phyloP scores from a whole-genome alignment of 2,329 filamentous ascomycete species.

The Albifimbria verrucaria region DNA sequence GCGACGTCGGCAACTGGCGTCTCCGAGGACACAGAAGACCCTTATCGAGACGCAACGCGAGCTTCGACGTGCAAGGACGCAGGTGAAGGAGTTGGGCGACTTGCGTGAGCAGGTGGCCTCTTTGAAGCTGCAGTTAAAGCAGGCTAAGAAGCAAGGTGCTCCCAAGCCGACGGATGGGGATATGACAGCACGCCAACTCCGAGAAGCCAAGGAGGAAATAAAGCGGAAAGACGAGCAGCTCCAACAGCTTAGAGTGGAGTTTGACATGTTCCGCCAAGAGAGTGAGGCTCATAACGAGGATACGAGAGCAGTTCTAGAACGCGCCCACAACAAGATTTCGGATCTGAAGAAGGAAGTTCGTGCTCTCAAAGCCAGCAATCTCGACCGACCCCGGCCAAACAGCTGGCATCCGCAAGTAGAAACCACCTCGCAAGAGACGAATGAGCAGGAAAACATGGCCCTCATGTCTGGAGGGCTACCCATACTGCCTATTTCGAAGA shows the following conservation, averaged over 20 bases:
- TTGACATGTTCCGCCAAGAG: conserved; percentile 51
- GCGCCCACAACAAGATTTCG: conserved; percentile 54
- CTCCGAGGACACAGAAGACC: conserved; percentile 48
- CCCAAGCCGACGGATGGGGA: conserved; percentile 29
- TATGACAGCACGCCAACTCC: conserved; percentile 39
- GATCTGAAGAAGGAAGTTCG: conserved; percentile 53
- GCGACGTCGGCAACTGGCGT: conserved; percentile 34
- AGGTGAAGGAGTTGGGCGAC: conserved; percentile 48
- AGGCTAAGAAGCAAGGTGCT: conserved; percentile 40
- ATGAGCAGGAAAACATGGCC: background rate
- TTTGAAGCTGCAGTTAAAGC: conserved; percentile 48
- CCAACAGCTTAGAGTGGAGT: conserved; percentile 47
- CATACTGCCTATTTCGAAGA: conserved; percentile 5
- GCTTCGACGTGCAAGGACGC: conserved; percentile 50
- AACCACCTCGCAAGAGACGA: conserved; percentile 7
- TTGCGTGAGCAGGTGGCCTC: conserved; percentile 51
- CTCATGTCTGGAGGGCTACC: background rate
- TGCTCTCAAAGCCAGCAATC: conserved; percentile 32
- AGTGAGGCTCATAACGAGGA: conserved; percentile 53
- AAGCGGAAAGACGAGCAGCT: conserved; percentile 47
- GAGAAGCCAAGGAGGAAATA: conserved; percentile 40
- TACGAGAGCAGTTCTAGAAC: conserved; percentile 51
- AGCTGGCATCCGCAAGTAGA: conserved; percentile 26
- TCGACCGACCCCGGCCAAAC: conserved; percentile 19
- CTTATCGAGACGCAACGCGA: conserved; percentile 52